Conservation (phyloP, 306 rosid genomes). For the Malus domestica region ASM211411v1 NC_041796.1:30607001-30607500, state of each 20-base stretch:
- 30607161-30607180: constrained; percentile 18
- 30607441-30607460: constrained; percentile 71
- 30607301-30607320: background rate
- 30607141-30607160: background rate
- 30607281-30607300: constrained; percentile 19
- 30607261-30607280: background rate
- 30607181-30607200: constrained; percentile 57
- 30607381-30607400: constrained; percentile 41
- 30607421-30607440: constrained; percentile 87
- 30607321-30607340: background rate
- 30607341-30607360: constrained; percentile 1
- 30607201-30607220: constrained; percentile 53
- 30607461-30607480: constrained; percentile 71
- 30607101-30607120: background rate
- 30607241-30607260: constrained; percentile 24
- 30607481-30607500: constrained; percentile 65
- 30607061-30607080: background rate
- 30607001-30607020: too few relatives aligned
- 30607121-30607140: background rate
- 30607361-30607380: background rate
- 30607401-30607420: constrained; percentile 81
- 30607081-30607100: background rate
- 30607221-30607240: constrained; percentile 49
- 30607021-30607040: too few relatives aligned
- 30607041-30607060: too few relatives aligned